Conservation (phyloP, 495 filamentous ascomycete genomes). For the Talaromyces stipitatus region DNA sequence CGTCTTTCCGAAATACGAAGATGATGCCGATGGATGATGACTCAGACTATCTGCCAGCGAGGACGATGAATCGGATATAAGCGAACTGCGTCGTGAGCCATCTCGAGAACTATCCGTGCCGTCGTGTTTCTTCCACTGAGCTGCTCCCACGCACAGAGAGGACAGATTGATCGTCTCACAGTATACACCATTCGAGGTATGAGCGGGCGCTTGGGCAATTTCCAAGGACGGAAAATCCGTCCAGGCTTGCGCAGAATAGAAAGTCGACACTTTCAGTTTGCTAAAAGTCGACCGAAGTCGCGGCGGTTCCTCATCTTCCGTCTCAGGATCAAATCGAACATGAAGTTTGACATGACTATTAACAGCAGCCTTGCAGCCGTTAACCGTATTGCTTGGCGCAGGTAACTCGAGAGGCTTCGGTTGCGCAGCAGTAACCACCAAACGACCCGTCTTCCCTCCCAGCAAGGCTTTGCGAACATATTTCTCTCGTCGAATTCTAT, state of each 20-base stretch:
- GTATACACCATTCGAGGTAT: constrained; percentile 58
- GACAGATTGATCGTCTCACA: constrained; percentile 54
- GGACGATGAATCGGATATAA: constrained; percentile 28
- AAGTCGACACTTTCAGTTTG: constrained; percentile 71
- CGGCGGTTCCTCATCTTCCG: constrained; percentile 53
- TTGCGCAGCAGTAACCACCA: constrained; percentile 67
- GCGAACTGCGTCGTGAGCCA: constrained; percentile 51
- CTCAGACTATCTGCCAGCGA: constrained; percentile 21
- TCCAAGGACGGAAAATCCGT: constrained; percentile 29
- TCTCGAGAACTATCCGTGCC: not conserved
- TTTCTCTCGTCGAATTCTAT: constrained; percentile 67
- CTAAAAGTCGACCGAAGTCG: constrained; percentile 55
- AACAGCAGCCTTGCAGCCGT: constrained; percentile 26
- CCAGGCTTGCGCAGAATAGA: constrained; percentile 60
- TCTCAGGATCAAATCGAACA: constrained; percentile 67
- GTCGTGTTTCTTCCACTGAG: constrained; percentile 56
- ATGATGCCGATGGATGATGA: constrained; percentile 21
- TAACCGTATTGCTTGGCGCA: constrained; percentile 17
- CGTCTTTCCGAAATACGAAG: constrained; percentile 25
- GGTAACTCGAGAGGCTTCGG: constrained; percentile 59
- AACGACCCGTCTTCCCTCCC: constrained; percentile 62
- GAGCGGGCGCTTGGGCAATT: constrained; percentile 18
- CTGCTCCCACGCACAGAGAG: constrained; percentile 54
- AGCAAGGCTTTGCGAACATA: constrained; percentile 70
- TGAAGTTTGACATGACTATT: constrained; percentile 60